These are phyloP conservation scores for Prunus yedoensis DNA, from an alignment of 331 rosid genomes.

Conservation along the genomic window DNA sequence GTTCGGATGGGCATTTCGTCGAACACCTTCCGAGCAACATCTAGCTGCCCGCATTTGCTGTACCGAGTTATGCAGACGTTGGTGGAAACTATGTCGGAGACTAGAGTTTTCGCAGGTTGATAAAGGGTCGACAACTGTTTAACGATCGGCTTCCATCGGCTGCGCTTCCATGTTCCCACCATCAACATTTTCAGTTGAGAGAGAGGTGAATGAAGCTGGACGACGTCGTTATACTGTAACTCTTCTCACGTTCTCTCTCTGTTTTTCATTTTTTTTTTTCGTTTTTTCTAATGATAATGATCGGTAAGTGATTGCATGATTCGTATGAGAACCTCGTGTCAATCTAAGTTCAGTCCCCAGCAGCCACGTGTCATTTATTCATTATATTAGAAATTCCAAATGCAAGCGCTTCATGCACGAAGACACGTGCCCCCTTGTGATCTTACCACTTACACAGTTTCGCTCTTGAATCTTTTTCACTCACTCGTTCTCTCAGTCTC, in stretches of 20 bases:
- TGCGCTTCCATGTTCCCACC: slow-evolving; percentile 41
- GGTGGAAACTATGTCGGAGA: slow-evolving; percentile 34
- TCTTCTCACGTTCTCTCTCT: background rate
- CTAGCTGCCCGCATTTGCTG: slow-evolving; percentile 42
- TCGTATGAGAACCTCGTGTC: no score
- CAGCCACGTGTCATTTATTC: background rate
- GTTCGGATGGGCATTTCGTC: slow-evolving; percentile 61
- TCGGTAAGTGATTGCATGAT: background rate
- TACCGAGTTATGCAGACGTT: slow-evolving; percentile 38
- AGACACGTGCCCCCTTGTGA: slow-evolving; percentile 33
- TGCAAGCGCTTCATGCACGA: slow-evolving; percentile 34
- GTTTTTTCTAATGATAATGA: no score
- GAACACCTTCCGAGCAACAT: slow-evolving; percentile 56
- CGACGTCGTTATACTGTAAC: background rate
- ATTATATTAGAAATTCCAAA: background rate
- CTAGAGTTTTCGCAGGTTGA: slow-evolving; percentile 25
- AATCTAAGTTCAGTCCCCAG: background rate
- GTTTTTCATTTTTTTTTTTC: background rate
- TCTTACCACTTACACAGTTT: background rate
- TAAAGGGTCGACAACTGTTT: slow-evolving; percentile 40
- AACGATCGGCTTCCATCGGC: slow-evolving; percentile 25
- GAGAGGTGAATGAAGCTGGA: background rate
- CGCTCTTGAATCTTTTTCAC: background rate
- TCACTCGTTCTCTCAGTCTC: background rate
- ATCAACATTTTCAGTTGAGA: background rate